These are phyloP conservation scores for Suaeda aralocaspica DNA, from an alignment of 148 eudicot species.

Conservation along the genomic window DNA sequence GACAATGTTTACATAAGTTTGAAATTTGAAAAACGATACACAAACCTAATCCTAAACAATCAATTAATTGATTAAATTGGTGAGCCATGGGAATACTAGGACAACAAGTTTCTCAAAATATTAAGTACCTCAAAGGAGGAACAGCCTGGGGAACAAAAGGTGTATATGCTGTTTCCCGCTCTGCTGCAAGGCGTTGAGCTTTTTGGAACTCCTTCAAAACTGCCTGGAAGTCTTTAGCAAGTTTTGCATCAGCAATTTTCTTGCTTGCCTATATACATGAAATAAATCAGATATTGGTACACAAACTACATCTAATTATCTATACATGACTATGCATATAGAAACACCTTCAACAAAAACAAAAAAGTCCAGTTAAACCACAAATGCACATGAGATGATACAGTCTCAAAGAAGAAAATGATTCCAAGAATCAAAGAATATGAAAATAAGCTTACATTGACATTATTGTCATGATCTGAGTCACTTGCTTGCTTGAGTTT, in stretches of 20 bases:
- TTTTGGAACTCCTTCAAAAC: conserved; percentile 79
- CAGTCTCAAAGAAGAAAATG: background rate
- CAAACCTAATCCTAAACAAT: background rate
- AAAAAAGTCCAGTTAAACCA: background rate
- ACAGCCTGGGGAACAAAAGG: conserved; percentile 67
- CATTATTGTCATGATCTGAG: conserved; percentile 55
- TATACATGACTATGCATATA: background rate
- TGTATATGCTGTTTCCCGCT: conserved; percentile 76
- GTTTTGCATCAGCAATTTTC: conserved; percentile 82
- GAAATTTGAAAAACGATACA: background rate
- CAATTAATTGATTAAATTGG: background rate
- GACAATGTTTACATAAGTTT: background rate
- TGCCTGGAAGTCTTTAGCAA: conserved; percentile 81
- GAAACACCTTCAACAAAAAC: background rate
- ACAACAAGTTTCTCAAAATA: conserved; percentile 8
- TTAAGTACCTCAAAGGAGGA: conserved; percentile 59
- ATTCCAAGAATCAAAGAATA: background rate
- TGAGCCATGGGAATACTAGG: background rate
- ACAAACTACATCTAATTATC: background rate
- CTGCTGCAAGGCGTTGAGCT: conserved; percentile 87
- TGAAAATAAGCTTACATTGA: conserved; percentile 51
- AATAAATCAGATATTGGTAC: background rate
- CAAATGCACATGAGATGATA: background rate
- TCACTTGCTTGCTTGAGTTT: conserved; percentile 92
- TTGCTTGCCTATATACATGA: conserved; percentile 55